These are phyloP conservation scores for Lenzites betulinus DNA, from an alignment of 768 basidiomycete species.

Conservation along the genomic window DNA sequence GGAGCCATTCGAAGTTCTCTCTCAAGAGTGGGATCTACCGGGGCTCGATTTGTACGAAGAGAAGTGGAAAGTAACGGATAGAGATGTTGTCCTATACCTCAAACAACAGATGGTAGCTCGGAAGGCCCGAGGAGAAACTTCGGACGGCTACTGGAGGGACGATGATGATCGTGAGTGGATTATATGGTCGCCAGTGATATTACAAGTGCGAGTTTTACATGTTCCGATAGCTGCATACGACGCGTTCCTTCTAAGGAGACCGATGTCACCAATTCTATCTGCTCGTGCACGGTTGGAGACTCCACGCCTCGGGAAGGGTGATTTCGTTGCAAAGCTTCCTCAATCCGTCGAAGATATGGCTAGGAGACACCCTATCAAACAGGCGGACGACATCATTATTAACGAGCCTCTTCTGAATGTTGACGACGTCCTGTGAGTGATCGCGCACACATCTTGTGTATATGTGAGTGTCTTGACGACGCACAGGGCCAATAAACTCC, in stretches of 20 bases:
- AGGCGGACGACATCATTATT: background rate
- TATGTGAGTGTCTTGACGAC: background rate
- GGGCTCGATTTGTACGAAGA: slow-evolving; percentile 47
- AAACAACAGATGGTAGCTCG: slow-evolving; percentile 22
- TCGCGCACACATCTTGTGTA: background rate
- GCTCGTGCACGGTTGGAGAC: slow-evolving; percentile 49
- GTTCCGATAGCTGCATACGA: background rate
- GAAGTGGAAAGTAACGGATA: slow-evolving; percentile 36
- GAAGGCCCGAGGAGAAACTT: slow-evolving; percentile 1
- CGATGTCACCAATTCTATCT: slow-evolving; percentile 49
- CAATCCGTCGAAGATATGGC: slow-evolving; percentile 13
- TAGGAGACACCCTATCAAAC: background rate
- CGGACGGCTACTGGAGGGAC: slow-evolving; percentile 36
- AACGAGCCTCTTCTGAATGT: slow-evolving; percentile 21
- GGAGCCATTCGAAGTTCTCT: slow-evolving; percentile 55
- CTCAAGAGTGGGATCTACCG: slow-evolving; percentile 35
- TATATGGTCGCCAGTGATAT: background rate
- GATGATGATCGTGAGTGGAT: slow-evolving; percentile 25
- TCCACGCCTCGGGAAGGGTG: slow-evolving; percentile 41
- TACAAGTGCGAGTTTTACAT: background rate
- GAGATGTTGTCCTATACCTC: slow-evolving; percentile 9
- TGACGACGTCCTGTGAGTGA: slow-evolving; percentile 45
- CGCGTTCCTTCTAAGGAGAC: slow-evolving; percentile 25
- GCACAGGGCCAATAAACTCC: slow-evolving; percentile 36
- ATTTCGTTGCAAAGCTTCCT: slow-evolving; percentile 34